Percentiles rank a stretch among this genome's conserved stretches.
Evolutionary conservation across 2,329 filamentous ascomycete genomes (phyloP).

Genomic region (Cryphonectria naterciae): DNA sequence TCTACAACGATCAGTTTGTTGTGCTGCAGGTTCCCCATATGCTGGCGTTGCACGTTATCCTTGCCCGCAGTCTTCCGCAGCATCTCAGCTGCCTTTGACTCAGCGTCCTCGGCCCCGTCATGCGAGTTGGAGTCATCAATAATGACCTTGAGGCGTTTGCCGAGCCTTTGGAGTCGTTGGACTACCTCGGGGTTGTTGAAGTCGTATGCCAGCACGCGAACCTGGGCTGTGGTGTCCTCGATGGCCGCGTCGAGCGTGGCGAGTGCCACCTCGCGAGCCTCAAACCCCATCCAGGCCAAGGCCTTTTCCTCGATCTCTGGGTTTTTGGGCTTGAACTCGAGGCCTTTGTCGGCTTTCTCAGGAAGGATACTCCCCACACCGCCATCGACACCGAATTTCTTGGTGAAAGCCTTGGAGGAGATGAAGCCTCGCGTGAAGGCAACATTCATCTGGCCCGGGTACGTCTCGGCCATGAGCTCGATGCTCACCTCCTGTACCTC

Average conservation of each 20-base stretch:
- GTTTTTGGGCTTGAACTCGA: conserved; percentile 31
- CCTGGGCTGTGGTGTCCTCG: conserved; percentile 31
- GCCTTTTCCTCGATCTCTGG: conserved; percentile 31
- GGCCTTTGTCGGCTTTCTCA: conserved; percentile 30
- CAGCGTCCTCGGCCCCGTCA: conserved; percentile 21
- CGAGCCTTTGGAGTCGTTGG: conserved; percentile 29
- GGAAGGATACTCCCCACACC: conserved; percentile 32
- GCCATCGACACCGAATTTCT: conserved; percentile 29
- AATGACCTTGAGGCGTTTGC: conserved; percentile 32
- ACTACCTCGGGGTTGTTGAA: conserved; percentile 34
- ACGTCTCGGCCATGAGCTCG: conserved; percentile 32
- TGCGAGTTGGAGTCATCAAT: conserved; percentile 32
- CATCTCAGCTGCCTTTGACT: conserved; percentile 31
- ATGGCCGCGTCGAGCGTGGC: conserved; percentile 31
- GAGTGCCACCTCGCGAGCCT: conserved; percentile 31
- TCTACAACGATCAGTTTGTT: conserved; percentile 31
- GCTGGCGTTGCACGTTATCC: conserved; percentile 32
- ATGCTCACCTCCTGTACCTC: conserved; percentile 32
- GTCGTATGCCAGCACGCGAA: conserved; percentile 32
- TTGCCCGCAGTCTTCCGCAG: conserved; percentile 29
- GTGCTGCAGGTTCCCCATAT: conserved; percentile 33
- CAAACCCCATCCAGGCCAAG: conserved; percentile 33
- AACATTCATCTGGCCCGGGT: conserved; percentile 33
- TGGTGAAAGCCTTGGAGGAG: conserved; percentile 32
- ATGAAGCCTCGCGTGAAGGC: conserved; percentile 33